Evolutionary conservation across 805 yeast genomes (phyloP), one percentile per base, ranked within the genome.

Genomic region (Grigorovia humatica): DNA sequence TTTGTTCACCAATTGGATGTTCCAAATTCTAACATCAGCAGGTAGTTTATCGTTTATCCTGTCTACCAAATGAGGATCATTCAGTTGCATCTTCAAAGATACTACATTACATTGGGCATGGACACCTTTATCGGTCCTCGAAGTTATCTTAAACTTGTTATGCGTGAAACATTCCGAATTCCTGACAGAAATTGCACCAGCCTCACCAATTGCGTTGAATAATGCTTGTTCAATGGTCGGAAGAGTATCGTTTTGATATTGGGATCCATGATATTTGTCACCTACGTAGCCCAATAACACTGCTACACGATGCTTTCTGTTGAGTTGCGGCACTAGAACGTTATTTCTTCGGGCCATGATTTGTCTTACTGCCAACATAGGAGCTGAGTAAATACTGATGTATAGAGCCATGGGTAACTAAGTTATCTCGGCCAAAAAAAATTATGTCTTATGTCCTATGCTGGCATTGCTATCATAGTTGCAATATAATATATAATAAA

Each of bases 61-160:
- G 30, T 81, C 74, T 44, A 86, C 74, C 50, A 32, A 15, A 12
- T 48, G 44, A 43, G 54, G 96, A 64, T 88, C 96, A 1, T 30
- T 7, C 50, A 88, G 76, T 57, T 87, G 86, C 75, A 91, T 70
- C 65, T 91, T 91, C 58, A 85, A 73, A 9, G 95, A 85, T 35
- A 91, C 78, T 18, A 90, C 85, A 67, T 91, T 91, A 15, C 96
- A 96, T 1, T 96, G 96, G 11, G 98, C 98, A 69, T 91, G 98
- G 19, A 91, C 98, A 54, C 98, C 98, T 69, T 91, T 91, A 68
- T 91, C 98, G 1, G 91, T 85, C 70, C 93, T 76, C 2, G 91
- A 90, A 48, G 90, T 86, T 66, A 91, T 76, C 87, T 82, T 83
- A 62, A 91, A 86, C 0, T 91, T 88, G 51, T 82, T 80, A 66